Base-by-base conservation (phyloP, 2,329 filamentous ascomycete genomes). In the Teratosphaeriaceae sp. region DNA sequence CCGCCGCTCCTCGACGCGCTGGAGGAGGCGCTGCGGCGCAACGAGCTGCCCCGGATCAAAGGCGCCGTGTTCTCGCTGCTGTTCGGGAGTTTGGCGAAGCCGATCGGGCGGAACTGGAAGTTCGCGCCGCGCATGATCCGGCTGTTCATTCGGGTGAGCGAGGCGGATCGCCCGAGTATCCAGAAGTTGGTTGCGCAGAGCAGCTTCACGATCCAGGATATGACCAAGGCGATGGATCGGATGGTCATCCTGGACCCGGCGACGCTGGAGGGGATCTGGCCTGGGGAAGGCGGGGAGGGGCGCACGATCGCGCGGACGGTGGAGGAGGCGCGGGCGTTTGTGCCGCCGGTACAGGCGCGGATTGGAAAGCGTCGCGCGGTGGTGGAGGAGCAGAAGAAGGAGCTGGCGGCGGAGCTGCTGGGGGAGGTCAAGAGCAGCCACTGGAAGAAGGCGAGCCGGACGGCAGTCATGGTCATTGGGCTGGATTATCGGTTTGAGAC, bases 361-460 rank as follows among this genome's bases (percentile, higher is more conserved):
- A 87, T 98, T 52, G 68, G 84, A 44, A 79, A 81, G 50, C 85
- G 90, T 44, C 78, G 89, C 45, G 73, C 72, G 40, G 77, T 78
- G 46, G 88, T 97, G 3, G 92, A 98, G 64, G 73, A 75, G 42
- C 88, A 85, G 68, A 98, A 98, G 68, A 73, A 81, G 0, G 76
- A 79, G 3, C 69, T 98, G 20, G 86, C 89, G 0, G 71, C 87
- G 42, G 88, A 97, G 61, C 73, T 98, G 23, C 84, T 89, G 3
- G 78, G 84, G 46, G 70, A 84, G 46, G 85, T 88, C 1, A 82
- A 80, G 55, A 78, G 78, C 2, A 87, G 88, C 1, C 94, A 98
- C 60, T 98, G 92, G 92, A 97, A 95, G 70, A 89, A 95, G 55
- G 90, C 90, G 5, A 88, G 82, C 39, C 78, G 90, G 21, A 94